Evolutionary conservation across 495 filamentous ascomycete species (phyloP).

Genomic region (Amphirosellinia nigrospora): DNA sequence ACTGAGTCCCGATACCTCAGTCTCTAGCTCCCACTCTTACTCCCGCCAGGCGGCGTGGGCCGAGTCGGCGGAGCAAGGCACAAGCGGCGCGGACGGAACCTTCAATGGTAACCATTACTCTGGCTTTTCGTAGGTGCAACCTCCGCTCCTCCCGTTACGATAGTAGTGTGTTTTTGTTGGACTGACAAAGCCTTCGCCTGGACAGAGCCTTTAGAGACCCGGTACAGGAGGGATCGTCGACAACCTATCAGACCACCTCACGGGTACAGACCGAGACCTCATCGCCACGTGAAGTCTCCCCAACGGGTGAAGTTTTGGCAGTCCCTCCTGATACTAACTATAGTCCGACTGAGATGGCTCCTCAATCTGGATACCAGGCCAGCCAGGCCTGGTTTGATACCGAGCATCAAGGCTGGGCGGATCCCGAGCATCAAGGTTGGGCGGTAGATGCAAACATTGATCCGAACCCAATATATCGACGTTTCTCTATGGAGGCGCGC

Average conservation of each 20-base stretch:
- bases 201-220: neutral
- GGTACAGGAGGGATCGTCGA: neutral
- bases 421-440: neutral
- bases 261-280: neutral
- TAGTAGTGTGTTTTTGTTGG: neutral
- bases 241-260: neutral
- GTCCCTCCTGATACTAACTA: neutral
- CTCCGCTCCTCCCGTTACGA: neutral
- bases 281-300: neutral
- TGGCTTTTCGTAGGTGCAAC: neutral
- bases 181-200: neutral
- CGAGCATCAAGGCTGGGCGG: neutral
- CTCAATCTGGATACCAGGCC: neutral
- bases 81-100: neutral
- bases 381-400: neutral
- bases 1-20: neutral
- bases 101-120: neutral
- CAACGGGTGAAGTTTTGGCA: neutral
- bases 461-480: neutral
- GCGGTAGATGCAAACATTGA: neutral
- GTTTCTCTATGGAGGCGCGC: neutral
- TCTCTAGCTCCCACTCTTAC: neutral
- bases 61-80: neutral
- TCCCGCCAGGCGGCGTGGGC: neutral
- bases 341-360: neutral